These are phyloP conservation scores for Phanerochaete carnosa DNA, from an alignment of 768 basidiomycete genomes.

Conservation along the genomic window DNA sequence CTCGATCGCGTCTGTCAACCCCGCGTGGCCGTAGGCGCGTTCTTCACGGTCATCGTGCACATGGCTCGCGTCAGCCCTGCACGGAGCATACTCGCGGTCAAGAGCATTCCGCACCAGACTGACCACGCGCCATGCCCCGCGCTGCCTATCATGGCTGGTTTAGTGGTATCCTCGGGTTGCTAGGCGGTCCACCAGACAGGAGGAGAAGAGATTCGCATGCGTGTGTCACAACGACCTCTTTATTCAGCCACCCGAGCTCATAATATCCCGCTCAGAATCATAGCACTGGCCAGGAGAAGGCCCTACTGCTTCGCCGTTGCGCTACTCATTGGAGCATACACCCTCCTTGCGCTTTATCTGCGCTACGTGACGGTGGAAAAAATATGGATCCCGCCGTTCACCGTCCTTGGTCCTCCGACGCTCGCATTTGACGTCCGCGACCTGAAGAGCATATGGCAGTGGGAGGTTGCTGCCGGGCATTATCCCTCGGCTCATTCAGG, in stretches of 20 bases:
- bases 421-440: slow-evolving; percentile 75
- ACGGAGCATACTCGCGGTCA: too few species aligned
- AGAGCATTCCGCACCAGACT: too few species aligned
- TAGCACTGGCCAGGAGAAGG: not conserved
- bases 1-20: not conserved
- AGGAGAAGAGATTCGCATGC: not conserved
- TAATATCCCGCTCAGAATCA: not conserved
- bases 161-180: not conserved
- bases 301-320: slow-evolving; percentile 28
- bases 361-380: slow-evolving; percentile 60
- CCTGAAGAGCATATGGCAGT: slow-evolving; percentile 87
- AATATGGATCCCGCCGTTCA: slow-evolving; percentile 56
- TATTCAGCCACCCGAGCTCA: not conserved
- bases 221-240: not conserved
- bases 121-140: too few species aligned
- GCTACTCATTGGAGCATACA: slow-evolving; percentile 43
- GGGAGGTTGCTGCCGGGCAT: slow-evolving; percentile 93
- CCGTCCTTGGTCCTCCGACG: slow-evolving; percentile 54
- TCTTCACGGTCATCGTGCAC: not conserved
- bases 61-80: too few species aligned
- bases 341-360: slow-evolving; percentile 56
- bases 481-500: slow-evolving; percentile 80
- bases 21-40: not conserved
- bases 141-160: too few species aligned
- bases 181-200: not conserved